phyloP scores from a whole-genome alignment of 805 yeast species.

The Scheffersomyces spartinae region DNA sequence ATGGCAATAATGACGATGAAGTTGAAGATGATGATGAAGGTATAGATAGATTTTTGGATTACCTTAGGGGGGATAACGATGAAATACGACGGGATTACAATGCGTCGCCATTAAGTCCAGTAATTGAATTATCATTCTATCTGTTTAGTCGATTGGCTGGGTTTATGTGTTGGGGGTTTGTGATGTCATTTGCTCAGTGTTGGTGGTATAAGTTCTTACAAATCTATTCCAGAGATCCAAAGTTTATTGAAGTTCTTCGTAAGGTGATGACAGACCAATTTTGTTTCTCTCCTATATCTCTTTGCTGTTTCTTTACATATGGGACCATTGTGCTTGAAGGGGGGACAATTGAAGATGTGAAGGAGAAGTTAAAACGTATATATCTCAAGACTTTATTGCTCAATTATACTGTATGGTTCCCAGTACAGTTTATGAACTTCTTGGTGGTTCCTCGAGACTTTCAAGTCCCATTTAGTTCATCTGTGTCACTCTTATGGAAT shows the following conservation, averaged over 20 bases:
- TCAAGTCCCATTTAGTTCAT: conserved; percentile 88
- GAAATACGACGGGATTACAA: neutral
- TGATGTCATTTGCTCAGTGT: conserved; percentile 73
- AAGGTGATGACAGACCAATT: conserved; percentile 86
- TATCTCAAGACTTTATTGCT: conserved; percentile 57
- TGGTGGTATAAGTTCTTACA: conserved; percentile 85
- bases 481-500: conserved; percentile 85
- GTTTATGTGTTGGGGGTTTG: conserved; percentile 79
- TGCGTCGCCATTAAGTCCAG: too few relatives aligned
- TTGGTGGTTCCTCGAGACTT: conserved; percentile 54
- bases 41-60: conserved; percentile 22
- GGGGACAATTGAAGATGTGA: conserved; percentile 55
- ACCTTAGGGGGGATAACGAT: conserved; percentile 18
- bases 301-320: conserved; percentile 71
- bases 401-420: conserved; percentile 72
- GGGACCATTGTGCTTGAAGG: conserved; percentile 73
- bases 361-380: conserved; percentile 50
- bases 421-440: conserved; percentile 69
- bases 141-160: conserved; percentile 57
- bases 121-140: too few relatives aligned
- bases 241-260: conserved; percentile 73
- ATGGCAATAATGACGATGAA: conserved; percentile 12
- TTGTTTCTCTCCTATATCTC: conserved; percentile 77
- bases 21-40: conserved; percentile 19
- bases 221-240: conserved; percentile 70